Percentiles rank a stretch among this genome's conserved stretches.
phyloP scores from a whole-genome alignment of 805 yeast species.

The Metschnikowia noctiluminum region DNA sequence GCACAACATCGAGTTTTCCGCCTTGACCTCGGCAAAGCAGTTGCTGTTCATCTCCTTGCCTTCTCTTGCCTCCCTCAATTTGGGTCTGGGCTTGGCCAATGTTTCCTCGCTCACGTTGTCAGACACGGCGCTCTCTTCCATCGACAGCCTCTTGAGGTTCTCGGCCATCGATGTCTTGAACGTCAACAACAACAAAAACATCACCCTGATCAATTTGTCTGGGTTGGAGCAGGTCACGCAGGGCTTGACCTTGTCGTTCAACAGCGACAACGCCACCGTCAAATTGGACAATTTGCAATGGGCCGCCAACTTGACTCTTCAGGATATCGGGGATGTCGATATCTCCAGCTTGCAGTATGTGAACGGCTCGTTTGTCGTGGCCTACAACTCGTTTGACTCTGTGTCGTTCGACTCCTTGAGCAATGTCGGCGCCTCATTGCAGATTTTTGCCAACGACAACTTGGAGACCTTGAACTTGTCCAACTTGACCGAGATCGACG shows the following conservation, averaged over 20 bases:
- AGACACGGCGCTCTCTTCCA: constrained; percentile 40
- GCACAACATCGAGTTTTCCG: constrained; percentile 33
- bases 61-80: constrained; percentile 35
- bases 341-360: constrained; percentile 33
- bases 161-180: constrained; percentile 32
- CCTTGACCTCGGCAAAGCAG: constrained; percentile 27
- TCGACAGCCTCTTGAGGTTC: constrained; percentile 31
- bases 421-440: constrained; percentile 38
- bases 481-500: constrained; percentile 35
- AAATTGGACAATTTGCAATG: constrained; percentile 34
- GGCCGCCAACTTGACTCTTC: constrained; percentile 44
- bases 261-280: constrained; percentile 29
- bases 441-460: constrained; percentile 42
- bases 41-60: constrained; percentile 41
- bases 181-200: constrained; percentile 44
- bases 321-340: constrained; percentile 34
- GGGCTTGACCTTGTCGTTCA: constrained; percentile 38
- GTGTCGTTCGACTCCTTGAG: constrained; percentile 29
- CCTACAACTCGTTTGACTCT: constrained; percentile 37
- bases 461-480: constrained; percentile 28
- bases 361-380: constrained; percentile 39
- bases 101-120: constrained; percentile 34
- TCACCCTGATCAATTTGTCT: constrained; percentile 31
- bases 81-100: constrained; percentile 34
- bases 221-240: constrained; percentile 32